These are phyloP conservation scores for Trichoderma gracile DNA, from an alignment of 2,329 filamentous ascomycete genomes.

Conservation along the genomic window DNA sequence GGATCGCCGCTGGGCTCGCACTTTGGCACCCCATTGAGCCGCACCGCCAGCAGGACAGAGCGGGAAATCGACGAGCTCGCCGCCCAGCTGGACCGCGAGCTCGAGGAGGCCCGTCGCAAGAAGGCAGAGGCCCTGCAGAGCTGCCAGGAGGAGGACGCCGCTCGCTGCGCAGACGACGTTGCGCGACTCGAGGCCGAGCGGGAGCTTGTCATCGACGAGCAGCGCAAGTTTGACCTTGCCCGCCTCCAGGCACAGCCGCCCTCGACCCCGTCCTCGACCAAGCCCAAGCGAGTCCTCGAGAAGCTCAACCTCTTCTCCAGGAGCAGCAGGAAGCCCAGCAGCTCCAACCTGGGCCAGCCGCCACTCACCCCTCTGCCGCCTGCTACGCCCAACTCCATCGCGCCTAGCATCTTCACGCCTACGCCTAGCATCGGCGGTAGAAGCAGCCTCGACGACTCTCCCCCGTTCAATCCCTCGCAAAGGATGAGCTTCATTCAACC, in stretches of 20 bases:
- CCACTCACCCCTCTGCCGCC: slow-evolving; percentile 33
- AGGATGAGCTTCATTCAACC: slow-evolving; percentile 46
- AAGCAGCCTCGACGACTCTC: slow-evolving; percentile 40
- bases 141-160: slow-evolving; percentile 28
- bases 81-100: slow-evolving; percentile 23
- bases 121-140: slow-evolving; percentile 12
- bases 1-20: slow-evolving; percentile 21
- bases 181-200: slow-evolving; percentile 51
- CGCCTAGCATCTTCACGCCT: slow-evolving; percentile 41
- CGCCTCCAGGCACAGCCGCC: slow-evolving; percentile 49
- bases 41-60: slow-evolving; percentile 13
- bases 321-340: slow-evolving; percentile 44
- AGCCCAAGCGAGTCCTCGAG: slow-evolving; percentile 45
- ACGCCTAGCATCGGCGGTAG: slow-evolving; percentile 31
- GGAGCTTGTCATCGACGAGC: slow-evolving; percentile 51
- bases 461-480: slow-evolving; percentile 29
- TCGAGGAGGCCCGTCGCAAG: slow-evolving; percentile 24
- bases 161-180: slow-evolving; percentile 42
- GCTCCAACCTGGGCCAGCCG: slow-evolving; percentile 22
- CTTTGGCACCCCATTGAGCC: slow-evolving; percentile 7
- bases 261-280: slow-evolving; percentile 37
- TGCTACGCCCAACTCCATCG: slow-evolving; percentile 38
- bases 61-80: slow-evolving; percentile 25
- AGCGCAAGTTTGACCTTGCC: slow-evolving; percentile 51
- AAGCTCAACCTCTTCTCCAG: slow-evolving; percentile 51